These are phyloP conservation scores for Diplocarpon mali DNA, from an alignment of 2,329 filamentous ascomycete species.

Conservation along the genomic window DNA sequence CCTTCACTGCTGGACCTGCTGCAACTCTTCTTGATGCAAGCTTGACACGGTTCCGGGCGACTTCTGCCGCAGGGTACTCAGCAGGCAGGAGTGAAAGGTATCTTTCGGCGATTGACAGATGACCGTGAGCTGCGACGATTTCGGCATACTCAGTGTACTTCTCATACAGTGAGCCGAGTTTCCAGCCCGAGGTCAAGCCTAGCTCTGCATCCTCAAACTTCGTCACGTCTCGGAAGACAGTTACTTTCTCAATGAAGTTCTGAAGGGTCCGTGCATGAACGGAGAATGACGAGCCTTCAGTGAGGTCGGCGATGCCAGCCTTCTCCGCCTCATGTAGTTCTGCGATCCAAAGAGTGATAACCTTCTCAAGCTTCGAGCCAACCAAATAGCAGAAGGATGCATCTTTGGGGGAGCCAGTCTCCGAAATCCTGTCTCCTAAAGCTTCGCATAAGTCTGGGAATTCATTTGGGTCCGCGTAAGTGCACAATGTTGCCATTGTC, in stretches of 20 bases:
- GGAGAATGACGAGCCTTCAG: conserved; percentile 74
- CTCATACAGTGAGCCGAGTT: conserved; percentile 75
- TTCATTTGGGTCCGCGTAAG: conserved; percentile 81
- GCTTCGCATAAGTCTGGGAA: conserved; percentile 94
- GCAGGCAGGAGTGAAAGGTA: conserved; percentile 81
- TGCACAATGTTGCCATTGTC: conserved; percentile 90
- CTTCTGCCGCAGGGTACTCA: conserved; percentile 76
- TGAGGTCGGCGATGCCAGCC: conserved; percentile 55
- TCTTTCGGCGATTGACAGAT: conserved; percentile 75
- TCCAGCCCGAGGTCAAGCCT: conserved; percentile 67
- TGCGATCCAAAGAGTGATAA: conserved; percentile 84
- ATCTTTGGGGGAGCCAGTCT: conserved; percentile 69
- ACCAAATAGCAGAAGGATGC: conserved; percentile 95
- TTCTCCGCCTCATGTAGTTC: conserved; percentile 80
- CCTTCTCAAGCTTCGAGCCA: conserved; percentile 94
- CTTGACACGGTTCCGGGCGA: conserved; percentile 74
- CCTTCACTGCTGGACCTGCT: conserved; percentile 25
- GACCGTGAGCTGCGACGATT: conserved; percentile 82
- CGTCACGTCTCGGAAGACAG: conserved; percentile 86
- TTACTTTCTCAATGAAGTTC: conserved; percentile 96
- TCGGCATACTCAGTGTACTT: conserved; percentile 97
- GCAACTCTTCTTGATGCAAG: conserved; percentile 61
- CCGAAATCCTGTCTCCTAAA: conserved; percentile 80
- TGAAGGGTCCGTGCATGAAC: conserved; percentile 83
- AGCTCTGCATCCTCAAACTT: conserved; percentile 78